Conservation (phyloP, 768 basidiomycete species). For the Dioszegia hungarica region DNA sequence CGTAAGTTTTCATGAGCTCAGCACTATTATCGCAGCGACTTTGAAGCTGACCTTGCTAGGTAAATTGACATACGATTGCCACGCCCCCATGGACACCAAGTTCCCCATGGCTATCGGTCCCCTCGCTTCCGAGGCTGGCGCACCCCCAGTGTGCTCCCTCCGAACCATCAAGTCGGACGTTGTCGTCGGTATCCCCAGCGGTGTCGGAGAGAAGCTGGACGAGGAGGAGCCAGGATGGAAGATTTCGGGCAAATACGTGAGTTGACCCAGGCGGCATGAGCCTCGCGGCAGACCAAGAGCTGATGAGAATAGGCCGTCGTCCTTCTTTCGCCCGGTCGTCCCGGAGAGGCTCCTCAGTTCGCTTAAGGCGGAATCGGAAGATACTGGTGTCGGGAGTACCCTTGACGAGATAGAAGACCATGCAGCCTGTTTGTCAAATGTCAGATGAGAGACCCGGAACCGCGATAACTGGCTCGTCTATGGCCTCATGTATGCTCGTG, state of each 20-base stretch:
- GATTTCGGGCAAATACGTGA: conserved; percentile 92
- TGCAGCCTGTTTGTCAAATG: too few species aligned
- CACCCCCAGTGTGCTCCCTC: conserved; percentile 77
- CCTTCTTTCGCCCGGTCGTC: conserved; percentile 78
- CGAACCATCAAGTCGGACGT: conserved; percentile 94
- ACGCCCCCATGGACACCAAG: conserved; percentile 59
- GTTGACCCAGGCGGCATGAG: too few species aligned
- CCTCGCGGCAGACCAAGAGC: not conserved
- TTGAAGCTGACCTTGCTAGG: conserved; percentile 9
- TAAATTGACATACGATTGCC: conserved; percentile 50
- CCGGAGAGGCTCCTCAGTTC: conserved; percentile 77
- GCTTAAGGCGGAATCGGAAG: conserved; percentile 4
- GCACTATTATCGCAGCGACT: conserved; percentile 32
- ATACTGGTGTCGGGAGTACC: too few species aligned
- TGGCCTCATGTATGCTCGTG: too few species aligned
- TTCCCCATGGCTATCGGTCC: conserved; percentile 89
- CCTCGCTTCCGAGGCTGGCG: conserved; percentile 80
- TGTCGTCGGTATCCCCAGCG: conserved; percentile 59
- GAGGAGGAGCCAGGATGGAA: conserved; percentile 88
- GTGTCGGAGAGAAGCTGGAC: conserved; percentile 71
- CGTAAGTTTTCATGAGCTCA: conserved; percentile 55
- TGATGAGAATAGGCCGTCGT: conserved; percentile 61
- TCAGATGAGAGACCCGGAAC: too few species aligned
- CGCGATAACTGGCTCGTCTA: too few species aligned
- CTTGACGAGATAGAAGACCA: too few species aligned